phyloP scores from a whole-genome alignment of 495 filamentous ascomycete species.

The Penicillium steckii region DNA sequence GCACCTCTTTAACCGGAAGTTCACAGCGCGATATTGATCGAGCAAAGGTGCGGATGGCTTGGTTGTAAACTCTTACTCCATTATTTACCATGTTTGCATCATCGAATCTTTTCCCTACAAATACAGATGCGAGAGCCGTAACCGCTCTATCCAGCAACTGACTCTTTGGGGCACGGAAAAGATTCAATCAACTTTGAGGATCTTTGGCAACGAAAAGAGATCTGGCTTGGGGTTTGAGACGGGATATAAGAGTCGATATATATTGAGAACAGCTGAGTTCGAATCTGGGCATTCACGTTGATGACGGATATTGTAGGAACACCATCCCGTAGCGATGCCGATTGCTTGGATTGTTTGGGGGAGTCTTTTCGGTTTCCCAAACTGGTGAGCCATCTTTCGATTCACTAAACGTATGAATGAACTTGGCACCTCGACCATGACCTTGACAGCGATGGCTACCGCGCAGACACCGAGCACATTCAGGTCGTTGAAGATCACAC shows the following conservation, averaged over 20 bases:
- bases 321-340: not conserved
- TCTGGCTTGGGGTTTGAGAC: not conserved
- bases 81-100: slow-evolving; percentile 8
- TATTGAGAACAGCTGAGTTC: slow-evolving; percentile 14
- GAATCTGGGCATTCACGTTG: slow-evolving; percentile 17
- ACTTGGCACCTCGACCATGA: slow-evolving; percentile 8
- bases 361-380: not conserved
- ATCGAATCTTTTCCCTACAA: slow-evolving; percentile 14
- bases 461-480: slow-evolving; percentile 15
- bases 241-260: slow-evolving; percentile 17
- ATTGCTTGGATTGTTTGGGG: not conserved
- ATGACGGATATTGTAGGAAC: slow-evolving; percentile 1
- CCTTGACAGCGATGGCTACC: slow-evolving; percentile 12
- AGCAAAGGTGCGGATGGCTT: slow-evolving; percentile 9
- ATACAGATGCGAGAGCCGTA: slow-evolving; percentile 11
- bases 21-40: slow-evolving; percentile 3
- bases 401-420: slow-evolving; percentile 11
- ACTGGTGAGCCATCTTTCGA: not conserved
- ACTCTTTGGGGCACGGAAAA: slow-evolving; percentile 9
- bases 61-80: slow-evolving; percentile 10
- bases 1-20: slow-evolving; percentile 12
- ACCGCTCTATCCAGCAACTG: slow-evolving; percentile 14
- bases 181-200: slow-evolving; percentile 10
- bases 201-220: slow-evolving; percentile 7
- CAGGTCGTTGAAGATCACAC: slow-evolving; percentile 16